A percentile compares a stretch with the other conserved stretches of the same genome.
phyloP scores from a whole-genome alignment of 1,284 basidiomycete genomes.

The Ustilago crameri region DNA sequence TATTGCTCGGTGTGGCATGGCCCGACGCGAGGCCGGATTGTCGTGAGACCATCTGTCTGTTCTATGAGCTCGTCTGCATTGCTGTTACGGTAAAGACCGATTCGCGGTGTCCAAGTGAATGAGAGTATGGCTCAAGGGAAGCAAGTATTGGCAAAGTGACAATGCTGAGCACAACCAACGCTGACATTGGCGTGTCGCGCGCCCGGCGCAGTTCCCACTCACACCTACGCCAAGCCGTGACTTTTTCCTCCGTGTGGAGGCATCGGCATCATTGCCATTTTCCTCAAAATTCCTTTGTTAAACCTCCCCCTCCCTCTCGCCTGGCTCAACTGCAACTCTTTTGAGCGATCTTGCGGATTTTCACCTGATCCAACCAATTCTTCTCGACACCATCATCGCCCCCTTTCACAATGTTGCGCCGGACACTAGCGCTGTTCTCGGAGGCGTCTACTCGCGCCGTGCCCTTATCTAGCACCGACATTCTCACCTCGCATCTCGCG shows the following conservation, averaged over 20 bases:
- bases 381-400: slow-evolving; percentile 22
- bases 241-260: background rate
- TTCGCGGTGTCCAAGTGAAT: no score
- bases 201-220: no score
- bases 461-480: slow-evolving; percentile 8
- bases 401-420: slow-evolving; percentile 19
- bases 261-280: background rate
- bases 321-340: background rate
- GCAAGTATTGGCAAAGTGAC: no score
- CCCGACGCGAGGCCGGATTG: background rate
- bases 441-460: slow-evolving; percentile 7
- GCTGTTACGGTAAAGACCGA: background rate
- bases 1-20: slow-evolving; percentile 7
- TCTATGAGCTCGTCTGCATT: background rate
- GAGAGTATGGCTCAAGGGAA: no score
- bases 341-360: background rate
- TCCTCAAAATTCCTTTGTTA: no score
- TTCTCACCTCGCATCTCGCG: slow-evolving; percentile 38
- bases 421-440: slow-evolving; percentile 27
- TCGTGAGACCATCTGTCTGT: background rate
- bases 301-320: no score
- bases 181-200: background rate
- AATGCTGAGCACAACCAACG: no score
- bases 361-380: background rate
- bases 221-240: no score